phyloP scores from a whole-genome alignment of 176 grass and related monocot genomes.

The Bonia amplexicaulis region DNA sequence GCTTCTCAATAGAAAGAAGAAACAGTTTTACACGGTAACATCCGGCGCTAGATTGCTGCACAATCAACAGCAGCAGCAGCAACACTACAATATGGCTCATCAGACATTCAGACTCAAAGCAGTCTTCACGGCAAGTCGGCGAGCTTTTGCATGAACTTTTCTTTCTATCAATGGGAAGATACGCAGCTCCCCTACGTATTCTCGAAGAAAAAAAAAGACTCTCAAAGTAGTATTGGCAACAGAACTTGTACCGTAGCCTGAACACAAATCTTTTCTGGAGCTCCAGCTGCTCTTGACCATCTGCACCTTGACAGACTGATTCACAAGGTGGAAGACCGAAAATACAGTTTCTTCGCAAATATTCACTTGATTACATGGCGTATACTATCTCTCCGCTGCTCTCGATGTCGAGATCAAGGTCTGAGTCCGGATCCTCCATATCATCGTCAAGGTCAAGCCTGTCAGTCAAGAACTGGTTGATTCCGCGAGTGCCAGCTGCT shows the following conservation, averaged over 20 bases:
- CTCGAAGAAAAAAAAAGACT: no score
- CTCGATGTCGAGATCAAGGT: conserved; percentile 54
- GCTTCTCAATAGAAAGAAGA: background rate
- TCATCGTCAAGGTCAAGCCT: conserved; percentile 50
- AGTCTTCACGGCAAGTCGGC: no score
- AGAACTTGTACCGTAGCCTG: background rate
- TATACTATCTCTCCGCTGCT: conserved; percentile 57
- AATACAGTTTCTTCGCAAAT: background rate
- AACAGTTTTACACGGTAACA: background rate
- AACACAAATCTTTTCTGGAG: background rate
- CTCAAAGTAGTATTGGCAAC: background rate
- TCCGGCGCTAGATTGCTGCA: background rate
- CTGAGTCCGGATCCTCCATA: conserved; percentile 57
- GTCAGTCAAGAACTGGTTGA: conserved; percentile 38
- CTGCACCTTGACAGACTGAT: background rate
- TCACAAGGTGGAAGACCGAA: conserved; percentile 10
- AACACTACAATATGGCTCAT: background rate
- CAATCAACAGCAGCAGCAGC: background rate
- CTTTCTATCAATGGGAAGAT: no score
- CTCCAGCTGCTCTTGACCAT: background rate
- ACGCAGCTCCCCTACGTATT: no score
- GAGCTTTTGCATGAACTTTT: no score
- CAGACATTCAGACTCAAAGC: background rate
- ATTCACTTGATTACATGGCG: conserved; percentile 34
- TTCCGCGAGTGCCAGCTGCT: conserved; percentile 12